Base-by-base conservation (phyloP, 306 rosid species). In the Trifolium dubium region DNA sequence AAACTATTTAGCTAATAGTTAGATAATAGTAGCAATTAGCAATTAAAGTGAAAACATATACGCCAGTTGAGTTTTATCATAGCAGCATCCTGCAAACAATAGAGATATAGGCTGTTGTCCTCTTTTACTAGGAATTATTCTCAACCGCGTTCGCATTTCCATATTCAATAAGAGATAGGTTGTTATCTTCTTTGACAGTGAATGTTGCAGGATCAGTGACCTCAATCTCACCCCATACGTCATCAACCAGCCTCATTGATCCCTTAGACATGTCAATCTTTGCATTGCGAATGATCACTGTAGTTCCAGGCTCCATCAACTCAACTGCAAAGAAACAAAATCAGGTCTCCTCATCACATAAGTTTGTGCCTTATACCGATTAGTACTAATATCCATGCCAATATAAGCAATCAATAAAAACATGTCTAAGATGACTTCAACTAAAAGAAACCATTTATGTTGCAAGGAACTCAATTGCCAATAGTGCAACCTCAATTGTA, bases 261-360 rank as follows among this genome's bases (percentile, higher is more conserved):
- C 86, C 86, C 75, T 83, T 78, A 29, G 79, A 83, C 86, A 83
- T 83, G 80, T 83, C 86, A 18, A 84, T 84, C 79, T 81, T 84
- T 43, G 88, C 83, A 19, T 84, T 84, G 6, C 88, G 83, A 64
- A 85, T 74, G 58, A 85, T 85, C 43, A 85, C 83, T 0, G 88
- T 85, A 10, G 63, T 54, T 4, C 37, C 88, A 0, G 86, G 68
- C 74, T 78, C 79, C 88, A 85, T 81, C 75, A 85, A 17, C 19
- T 85, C 86, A 54, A 81, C 88, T 85, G 88, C 73, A 60, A 31
- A 30, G 65, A 60, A 13, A 60, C 19, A 59, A 30, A 59, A 30
- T 3, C 64, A 59, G 11, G 10, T 40, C 1, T 59, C 13, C 5
- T 59, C 17, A 6, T 31, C 40, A 30, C 64, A 59, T 28, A 30